These are phyloP conservation scores for Colletotrichum filicis DNA, from an alignment of 2,329 filamentous ascomycete species.

Conservation along the genomic window DNA sequence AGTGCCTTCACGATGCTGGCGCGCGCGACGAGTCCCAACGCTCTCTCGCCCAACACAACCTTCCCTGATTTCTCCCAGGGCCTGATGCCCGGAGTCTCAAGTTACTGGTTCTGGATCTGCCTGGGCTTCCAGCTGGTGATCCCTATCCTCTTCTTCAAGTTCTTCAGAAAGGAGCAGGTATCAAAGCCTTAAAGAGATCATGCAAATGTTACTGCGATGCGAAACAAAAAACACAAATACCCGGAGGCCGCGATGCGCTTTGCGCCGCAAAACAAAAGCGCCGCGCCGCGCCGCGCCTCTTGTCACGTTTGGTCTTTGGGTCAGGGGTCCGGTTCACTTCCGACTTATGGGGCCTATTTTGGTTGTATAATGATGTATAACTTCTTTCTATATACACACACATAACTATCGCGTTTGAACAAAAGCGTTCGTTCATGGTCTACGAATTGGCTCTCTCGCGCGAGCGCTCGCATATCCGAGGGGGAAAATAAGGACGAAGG, in stretches of 20 bases:
- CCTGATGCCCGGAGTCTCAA: constrained; percentile 55
- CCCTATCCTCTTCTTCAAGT: constrained; percentile 66
- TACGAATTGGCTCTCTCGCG: not conserved
- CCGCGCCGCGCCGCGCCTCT: constrained; percentile 10
- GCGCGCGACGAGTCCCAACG: constrained; percentile 69
- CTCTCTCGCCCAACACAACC: constrained; percentile 68
- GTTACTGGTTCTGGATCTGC: constrained; percentile 71
- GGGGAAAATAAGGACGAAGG: not conserved
- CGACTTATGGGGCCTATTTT: constrained; percentile 26
- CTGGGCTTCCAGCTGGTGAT: constrained; percentile 67
- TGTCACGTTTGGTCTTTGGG: constrained; percentile 27
- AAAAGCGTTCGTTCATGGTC: not conserved
- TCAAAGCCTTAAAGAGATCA: constrained; percentile 55
- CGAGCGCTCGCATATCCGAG: not conserved
- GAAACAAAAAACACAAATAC: constrained; percentile 29
- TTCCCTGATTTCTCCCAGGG: constrained; percentile 70
- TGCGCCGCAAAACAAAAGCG: not conserved
- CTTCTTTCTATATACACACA: constrained; percentile 19
- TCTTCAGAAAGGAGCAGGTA: constrained; percentile 69
- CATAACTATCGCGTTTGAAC: constrained; percentile 36
- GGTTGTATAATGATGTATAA: constrained; percentile 35
- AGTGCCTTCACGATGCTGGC: constrained; percentile 71
- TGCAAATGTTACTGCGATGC: constrained; percentile 19
- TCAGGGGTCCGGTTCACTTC: constrained; percentile 29
- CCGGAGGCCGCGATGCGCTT: constrained; percentile 4